Conservation (phyloP, 176 grass and related monocot species). For the Miscanthus lutarioriparius region DNA sequence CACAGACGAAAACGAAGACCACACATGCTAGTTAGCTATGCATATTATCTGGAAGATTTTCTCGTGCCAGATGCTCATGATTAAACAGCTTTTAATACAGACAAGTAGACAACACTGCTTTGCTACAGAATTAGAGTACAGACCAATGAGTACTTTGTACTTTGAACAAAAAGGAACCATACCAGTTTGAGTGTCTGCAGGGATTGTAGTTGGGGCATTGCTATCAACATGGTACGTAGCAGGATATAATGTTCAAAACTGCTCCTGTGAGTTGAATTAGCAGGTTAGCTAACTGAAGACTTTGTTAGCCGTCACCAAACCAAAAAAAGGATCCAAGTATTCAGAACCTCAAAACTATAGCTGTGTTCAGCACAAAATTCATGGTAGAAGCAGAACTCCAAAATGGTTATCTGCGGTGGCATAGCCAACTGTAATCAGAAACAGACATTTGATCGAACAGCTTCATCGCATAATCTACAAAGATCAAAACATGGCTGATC, state of each 20-base stretch:
- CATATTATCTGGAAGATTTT: slow-evolving; percentile 20
- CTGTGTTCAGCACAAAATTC: background rate
- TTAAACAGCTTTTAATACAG: slow-evolving; percentile 24
- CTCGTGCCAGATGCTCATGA: slow-evolving; percentile 1
- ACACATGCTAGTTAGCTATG: background rate
- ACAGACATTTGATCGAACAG: background rate
- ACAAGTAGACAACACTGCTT: background rate
- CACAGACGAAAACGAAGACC: background rate
- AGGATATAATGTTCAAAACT: slow-evolving; percentile 27
- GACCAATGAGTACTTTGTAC: slow-evolving; percentile 2
- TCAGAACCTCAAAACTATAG: slow-evolving; percentile 6
- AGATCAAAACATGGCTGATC: background rate
- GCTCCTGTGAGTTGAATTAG: slow-evolving; percentile 1
- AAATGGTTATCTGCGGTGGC: background rate
- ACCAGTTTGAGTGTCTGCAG: slow-evolving; percentile 20
- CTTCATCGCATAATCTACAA: slow-evolving; percentile 12
- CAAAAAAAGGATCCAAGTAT: slow-evolving; percentile 8
- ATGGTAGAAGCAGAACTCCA: background rate
- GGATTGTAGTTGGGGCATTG: slow-evolving; percentile 15
- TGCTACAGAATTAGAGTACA: background rate
- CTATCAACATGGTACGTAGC: slow-evolving; percentile 7
- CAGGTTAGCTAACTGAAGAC: slow-evolving; percentile 35
- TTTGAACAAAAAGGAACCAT: slow-evolving; percentile 35
- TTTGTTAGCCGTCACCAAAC: background rate
- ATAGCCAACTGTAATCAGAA: slow-evolving; percentile 6